phyloP scores from a whole-genome alignment of 371 early-diverging fungal genomes.

The Coemansia linderi region DNA sequence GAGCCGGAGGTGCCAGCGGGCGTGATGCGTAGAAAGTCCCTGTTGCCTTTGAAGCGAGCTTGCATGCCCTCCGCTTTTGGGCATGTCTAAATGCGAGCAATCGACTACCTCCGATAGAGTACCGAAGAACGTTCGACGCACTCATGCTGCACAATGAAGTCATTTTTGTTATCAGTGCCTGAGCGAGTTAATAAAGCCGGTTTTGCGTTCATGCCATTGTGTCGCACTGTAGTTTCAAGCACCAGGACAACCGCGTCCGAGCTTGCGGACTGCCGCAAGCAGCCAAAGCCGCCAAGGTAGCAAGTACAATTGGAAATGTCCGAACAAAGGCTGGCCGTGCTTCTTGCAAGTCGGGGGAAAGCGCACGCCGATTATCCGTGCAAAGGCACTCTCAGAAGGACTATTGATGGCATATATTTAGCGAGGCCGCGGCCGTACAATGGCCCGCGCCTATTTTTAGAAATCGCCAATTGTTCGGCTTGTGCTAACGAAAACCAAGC shows the following conservation, averaged over 20 bases:
- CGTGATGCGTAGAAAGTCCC: background rate
- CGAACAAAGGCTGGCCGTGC: background rate
- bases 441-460: conserved; percentile 8
- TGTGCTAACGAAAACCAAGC: no score
- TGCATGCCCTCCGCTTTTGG: background rate
- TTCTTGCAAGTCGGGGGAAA: background rate
- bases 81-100: background rate
- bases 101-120: background rate
- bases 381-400: background rate
- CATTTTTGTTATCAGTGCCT: background rate
- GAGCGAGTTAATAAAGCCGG: background rate
- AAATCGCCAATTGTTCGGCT: background rate
- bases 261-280: background rate
- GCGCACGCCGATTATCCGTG: background rate
- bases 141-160: conserved; percentile 4
- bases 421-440: conserved; percentile 1
- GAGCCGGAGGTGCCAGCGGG: background rate
- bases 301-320: background rate
- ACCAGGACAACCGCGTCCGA: background rate
- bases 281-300: background rate
- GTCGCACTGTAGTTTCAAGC: background rate
- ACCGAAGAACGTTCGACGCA: background rate
- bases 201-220: background rate
- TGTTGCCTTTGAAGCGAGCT: background rate
- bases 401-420: background rate